phyloP scores from a whole-genome alignment of 2,329 filamentous ascomycete species.

The Thermoascus crustaceus region DNA sequence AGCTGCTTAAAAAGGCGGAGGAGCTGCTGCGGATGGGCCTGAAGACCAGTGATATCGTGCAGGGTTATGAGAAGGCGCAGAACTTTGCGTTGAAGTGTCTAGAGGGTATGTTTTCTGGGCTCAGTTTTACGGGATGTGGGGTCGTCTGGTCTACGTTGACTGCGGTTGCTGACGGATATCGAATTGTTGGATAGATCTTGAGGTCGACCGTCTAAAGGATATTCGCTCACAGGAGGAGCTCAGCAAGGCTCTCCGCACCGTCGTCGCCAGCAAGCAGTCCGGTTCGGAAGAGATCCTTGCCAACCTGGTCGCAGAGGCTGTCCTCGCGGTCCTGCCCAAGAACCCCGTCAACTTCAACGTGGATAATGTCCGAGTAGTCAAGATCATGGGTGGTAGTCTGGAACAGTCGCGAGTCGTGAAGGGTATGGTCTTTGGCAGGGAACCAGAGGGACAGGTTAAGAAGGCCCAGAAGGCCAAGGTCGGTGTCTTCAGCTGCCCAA shows the following conservation, averaged over 20 bases:
- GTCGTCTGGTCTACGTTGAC: neutral
- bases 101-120: constrained; percentile 49
- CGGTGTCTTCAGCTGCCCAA: constrained; percentile 89
- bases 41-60: constrained; percentile 95
- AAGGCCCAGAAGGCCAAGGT: constrained; percentile 91
- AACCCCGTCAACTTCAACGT: constrained; percentile 96
- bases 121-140: neutral
- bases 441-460: constrained; percentile 87
- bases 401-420: constrained; percentile 91
- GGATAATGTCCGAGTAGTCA: constrained; percentile 96
- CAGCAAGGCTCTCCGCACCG: constrained; percentile 89
- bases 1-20: constrained; percentile 94
- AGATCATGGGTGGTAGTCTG: constrained; percentile 97
- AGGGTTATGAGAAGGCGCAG: constrained; percentile 92
- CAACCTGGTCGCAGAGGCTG: constrained; percentile 73
- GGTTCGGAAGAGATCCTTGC: constrained; percentile 86
- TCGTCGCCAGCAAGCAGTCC: constrained; percentile 93
- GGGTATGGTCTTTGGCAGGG: constrained; percentile 96
- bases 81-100: constrained; percentile 76
- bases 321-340: constrained; percentile 85
- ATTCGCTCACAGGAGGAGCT: constrained; percentile 73
- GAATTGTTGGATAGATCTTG: constrained; percentile 51
- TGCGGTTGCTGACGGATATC: constrained; percentile 7
- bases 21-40: constrained; percentile 92
- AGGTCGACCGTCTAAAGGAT: constrained; percentile 83